Base-by-base conservation (phyloP, 768 basidiomycete genomes). In the Russula vinacea region DNA sequence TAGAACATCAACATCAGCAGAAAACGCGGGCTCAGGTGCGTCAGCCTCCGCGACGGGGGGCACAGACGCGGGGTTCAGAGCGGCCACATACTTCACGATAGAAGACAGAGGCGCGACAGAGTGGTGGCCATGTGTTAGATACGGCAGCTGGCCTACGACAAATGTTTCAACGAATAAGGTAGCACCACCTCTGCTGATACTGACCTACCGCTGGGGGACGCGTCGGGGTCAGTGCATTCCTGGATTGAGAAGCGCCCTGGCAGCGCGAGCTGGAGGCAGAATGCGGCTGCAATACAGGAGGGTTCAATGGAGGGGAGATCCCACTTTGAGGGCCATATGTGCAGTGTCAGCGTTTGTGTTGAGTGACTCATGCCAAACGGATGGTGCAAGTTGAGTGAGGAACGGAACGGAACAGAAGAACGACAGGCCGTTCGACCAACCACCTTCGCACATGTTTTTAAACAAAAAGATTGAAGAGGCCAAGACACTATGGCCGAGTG, bases 311-410 rank as follows among this genome's bases (percentile, higher is more conserved):
- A 90, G 22, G 83, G 81, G 11, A 90, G 71, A 45, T 77, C 78
- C 83, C 85, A 90, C 71, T 78, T 77, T 5, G 78, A 78, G 0
- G 91, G 88, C 88, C 88, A 92, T 62, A 92, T 75, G 73, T 91
- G 78, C 22, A 92, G 75, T 40, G 66, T 67, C 10, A 60, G 65
- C 26, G 39, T 37, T 29, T 51, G 76, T 32, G 70, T 62, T 42
- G 73, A 61, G 24, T 65, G 54, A 29, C 51, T 59, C 67, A 70
- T 68, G 1, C 40, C 40, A 17, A 42, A 42, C 40, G 40, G 13
- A 40, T 5, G 8, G 42, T 39, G 6, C n/a, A 11, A 16, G n/a
- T 22, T 22, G 3, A 19, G 14, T 45, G 55, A 3, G 49, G 5
- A 16, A 10, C 5, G 35, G 24, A 17, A 22, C 29, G 29, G 16